These are phyloP conservation scores for Cylindrotheca fusiformis DNA, from an alignment of 108 stramenopile species.

Conservation along the genomic window DNA sequence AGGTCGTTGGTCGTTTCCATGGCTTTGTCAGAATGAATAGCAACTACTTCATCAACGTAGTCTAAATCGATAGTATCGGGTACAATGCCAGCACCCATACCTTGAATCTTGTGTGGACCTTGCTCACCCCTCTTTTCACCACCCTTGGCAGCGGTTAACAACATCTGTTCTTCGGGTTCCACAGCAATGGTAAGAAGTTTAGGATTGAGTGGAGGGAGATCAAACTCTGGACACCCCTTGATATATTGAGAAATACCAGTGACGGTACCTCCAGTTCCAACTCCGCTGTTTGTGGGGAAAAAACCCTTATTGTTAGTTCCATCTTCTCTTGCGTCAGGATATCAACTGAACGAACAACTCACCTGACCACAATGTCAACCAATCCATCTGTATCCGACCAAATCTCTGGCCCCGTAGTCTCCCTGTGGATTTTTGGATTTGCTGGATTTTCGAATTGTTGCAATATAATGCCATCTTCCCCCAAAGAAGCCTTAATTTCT, in stretches of 20 bases:
- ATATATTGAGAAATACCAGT: constrained; percentile 73
- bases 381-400: constrained; percentile 62
- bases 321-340: no score
- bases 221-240: constrained; percentile 41
- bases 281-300: no score
- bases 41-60: constrained; percentile 59
- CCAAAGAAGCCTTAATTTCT: constrained; percentile 48
- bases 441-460: constrained; percentile 80
- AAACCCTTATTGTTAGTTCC: no score
- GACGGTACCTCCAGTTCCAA: constrained; percentile 80
- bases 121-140: constrained; percentile 47
- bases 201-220: constrained; percentile 37
- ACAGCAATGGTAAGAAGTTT: constrained; percentile 53
- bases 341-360: no score
- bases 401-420: constrained; percentile 83
- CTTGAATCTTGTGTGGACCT: constrained; percentile 73
- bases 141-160: constrained; percentile 47
- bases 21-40: constrained; percentile 52
- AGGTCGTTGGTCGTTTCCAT: constrained; percentile 45
- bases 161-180: constrained; percentile 61
- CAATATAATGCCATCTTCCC: constrained; percentile 53
- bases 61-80: constrained; percentile 53
- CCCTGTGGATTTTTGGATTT: constrained; percentile 72
- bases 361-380: constrained; percentile 57
- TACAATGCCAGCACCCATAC: constrained; percentile 64